Evolutionary conservation across 2,329 filamentous ascomycete genomes (phyloP).

Genomic region (Waltergamsia citrina): DNA sequence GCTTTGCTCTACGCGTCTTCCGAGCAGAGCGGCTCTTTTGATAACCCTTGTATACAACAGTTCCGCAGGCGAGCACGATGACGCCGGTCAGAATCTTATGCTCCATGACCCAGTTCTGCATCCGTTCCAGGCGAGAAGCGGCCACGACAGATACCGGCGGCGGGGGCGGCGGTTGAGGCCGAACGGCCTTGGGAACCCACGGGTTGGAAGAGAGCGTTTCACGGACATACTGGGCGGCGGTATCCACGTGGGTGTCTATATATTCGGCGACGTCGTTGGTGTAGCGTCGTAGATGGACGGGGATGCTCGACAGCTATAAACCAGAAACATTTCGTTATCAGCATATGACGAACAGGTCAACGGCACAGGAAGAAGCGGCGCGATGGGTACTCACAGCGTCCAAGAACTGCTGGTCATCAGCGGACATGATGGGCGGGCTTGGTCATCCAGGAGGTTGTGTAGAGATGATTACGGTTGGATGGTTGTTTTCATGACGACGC

Average conservation of each 20-base stretch:
- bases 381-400: slow-evolving; percentile 53
- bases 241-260: slow-evolving; percentile 73
- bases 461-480: not conserved
- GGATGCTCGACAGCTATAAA: slow-evolving; percentile 39
- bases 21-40: slow-evolving; percentile 45
- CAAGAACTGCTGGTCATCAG: slow-evolving; percentile 69
- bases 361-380: slow-evolving; percentile 4
- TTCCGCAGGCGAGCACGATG: slow-evolving; percentile 61
- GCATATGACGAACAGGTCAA: slow-evolving; percentile 3
- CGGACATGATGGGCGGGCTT: slow-evolving; percentile 51
- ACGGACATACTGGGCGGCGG: slow-evolving; percentile 60
- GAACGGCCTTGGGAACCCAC: slow-evolving; percentile 66
- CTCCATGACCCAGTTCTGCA: slow-evolving; percentile 61
- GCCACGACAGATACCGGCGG: slow-evolving; percentile 22
- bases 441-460: not conserved
- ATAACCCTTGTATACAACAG: slow-evolving; percentile 45
- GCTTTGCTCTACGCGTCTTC: slow-evolving; percentile 65
- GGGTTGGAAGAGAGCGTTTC: slow-evolving; percentile 55
- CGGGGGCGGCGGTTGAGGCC: slow-evolving; percentile 41
- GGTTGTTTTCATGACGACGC: slow-evolving; percentile 2
- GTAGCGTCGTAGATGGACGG: slow-evolving; percentile 59
- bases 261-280: slow-evolving; percentile 66
- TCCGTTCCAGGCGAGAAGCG: slow-evolving; percentile 33
- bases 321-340: not conserved
- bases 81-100: slow-evolving; percentile 68